Percentiles rank a stretch among this genome's conserved stretches.
These are phyloP conservation scores for Brassica hybrid DNA, from an alignment of 441 rosid genomes.

Conservation along the genomic window DNA sequence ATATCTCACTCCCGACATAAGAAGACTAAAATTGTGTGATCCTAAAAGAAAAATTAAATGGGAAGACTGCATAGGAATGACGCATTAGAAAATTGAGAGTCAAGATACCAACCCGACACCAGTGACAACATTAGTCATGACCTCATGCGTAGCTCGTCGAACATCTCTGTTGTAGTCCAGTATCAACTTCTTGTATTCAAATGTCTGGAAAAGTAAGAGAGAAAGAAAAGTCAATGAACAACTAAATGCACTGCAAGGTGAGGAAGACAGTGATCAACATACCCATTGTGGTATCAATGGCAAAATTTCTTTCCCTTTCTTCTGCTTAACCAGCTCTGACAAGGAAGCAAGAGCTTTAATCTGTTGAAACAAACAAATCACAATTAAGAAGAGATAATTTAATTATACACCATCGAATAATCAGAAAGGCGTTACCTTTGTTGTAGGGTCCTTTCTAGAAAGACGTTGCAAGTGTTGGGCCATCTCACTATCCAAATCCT, in stretches of 20 bases:
- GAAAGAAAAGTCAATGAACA: slow-evolving; percentile 27
- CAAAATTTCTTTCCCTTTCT: slow-evolving; percentile 72
- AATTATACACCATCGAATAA: background rate
- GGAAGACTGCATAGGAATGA: background rate
- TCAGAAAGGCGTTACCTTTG: slow-evolving; percentile 60
- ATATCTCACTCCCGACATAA: slow-evolving; percentile 16
- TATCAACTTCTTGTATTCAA: slow-evolving; percentile 89
- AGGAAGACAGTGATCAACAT: slow-evolving; percentile 33
- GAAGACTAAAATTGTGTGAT: slow-evolving; percentile 14
- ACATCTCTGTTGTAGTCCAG: slow-evolving; percentile 95
- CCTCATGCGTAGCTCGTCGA: slow-evolving; percentile 89
- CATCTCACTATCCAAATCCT: slow-evolving; percentile 88
- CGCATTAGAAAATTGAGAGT: slow-evolving; percentile 33
- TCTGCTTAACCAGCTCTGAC: slow-evolving; percentile 68
- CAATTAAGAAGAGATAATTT: slow-evolving; percentile 3
- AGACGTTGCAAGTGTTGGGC: slow-evolving; percentile 86
- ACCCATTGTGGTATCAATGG: slow-evolving; percentile 94
- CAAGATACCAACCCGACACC: slow-evolving; percentile 73
- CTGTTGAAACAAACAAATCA: slow-evolving; percentile 52
- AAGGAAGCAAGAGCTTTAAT: slow-evolving; percentile 86
- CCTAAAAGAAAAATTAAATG: slow-evolving; percentile 18
- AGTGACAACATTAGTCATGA: slow-evolving; percentile 77
- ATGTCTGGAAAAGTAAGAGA: slow-evolving; percentile 56
- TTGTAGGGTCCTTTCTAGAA: slow-evolving; percentile 85
- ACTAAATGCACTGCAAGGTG: slow-evolving; percentile 13